A percentile compares a stretch with the other conserved stretches of the same genome.
Evolutionary conservation across 306 rosid species (phyloP).

Genomic region (Medicago lupulina): DNA sequence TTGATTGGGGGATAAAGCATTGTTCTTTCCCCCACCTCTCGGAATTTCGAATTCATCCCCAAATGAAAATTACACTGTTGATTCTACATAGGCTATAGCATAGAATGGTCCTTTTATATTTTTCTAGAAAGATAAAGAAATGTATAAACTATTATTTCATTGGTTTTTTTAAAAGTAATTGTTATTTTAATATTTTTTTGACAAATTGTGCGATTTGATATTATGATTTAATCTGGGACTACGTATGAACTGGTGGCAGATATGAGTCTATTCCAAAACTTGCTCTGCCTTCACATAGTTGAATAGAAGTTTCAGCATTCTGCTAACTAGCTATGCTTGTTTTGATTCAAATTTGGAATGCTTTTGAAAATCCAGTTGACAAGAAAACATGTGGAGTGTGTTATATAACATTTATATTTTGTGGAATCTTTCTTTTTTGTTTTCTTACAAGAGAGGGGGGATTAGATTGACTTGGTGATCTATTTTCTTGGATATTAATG

Average conservation of each 20-base stretch:
- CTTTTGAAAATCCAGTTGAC: conserved; percentile 25
- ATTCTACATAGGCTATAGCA: conserved; percentile 11
- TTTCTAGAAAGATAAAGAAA: conserved; percentile 13
- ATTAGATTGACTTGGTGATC: neutral
- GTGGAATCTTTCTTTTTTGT: neutral
- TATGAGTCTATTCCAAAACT: conserved; percentile 16
- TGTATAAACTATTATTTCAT: conserved; percentile 25
- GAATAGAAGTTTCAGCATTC: conserved; percentile 30
- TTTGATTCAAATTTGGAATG: conserved; percentile 19
- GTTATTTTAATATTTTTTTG: neutral
- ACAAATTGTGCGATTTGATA: conserved; percentile 22
- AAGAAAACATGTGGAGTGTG: conserved; percentile 12
- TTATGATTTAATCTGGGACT: conserved; percentile 17
- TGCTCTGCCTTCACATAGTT: conserved; percentile 24
- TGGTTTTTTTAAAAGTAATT: conserved; percentile 10
- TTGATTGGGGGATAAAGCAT: conserved; percentile 22
- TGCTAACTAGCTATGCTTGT: conserved; percentile 22
- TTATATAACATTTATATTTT: neutral
- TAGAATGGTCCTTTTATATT: conserved; percentile 3
- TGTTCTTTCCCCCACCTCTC: neutral
- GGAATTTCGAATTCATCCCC: neutral
- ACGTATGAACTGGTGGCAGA: conserved; percentile 16
- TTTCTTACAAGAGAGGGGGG: neutral
- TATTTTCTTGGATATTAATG: conserved; percentile 14
- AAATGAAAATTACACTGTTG: conserved; percentile 23